Evolutionary conservation across 768 basidiomycete genomes (phyloP), one percentile per base, ranked within the genome.

Genomic region (Suillus sp.): DNA sequence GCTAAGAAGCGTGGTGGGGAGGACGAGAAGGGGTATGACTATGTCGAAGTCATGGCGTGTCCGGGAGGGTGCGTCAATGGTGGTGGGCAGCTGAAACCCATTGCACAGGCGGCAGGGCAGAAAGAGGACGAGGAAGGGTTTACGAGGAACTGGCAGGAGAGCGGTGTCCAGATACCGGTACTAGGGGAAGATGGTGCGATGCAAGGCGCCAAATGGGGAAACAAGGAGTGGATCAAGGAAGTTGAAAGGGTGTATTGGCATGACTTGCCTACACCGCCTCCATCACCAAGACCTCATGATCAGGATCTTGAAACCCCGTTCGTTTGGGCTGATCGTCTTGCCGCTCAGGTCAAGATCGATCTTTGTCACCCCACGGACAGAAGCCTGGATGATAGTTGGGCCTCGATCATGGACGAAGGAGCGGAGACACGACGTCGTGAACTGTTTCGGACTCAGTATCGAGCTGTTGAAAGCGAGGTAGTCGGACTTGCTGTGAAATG

Each of bases 31-130:
- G 79, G 81, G 48, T 93, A 93, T 73, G 94, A 96, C 78, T 97
- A 95, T 74, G 89, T 96, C 45, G 95, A 97, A 72, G 95, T 99
- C 66, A 99, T 99, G 97, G 97, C 97, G 38, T 99, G 97, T 79
- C 97, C 97, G 0, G 89, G 91, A 0, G 97, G 97, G 20, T 99
- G 97, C 74, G 93, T 97, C 47, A 98, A 98, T 73, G 97, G 97
- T 9, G 97, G 96, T 25, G 97, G 97, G 6, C 97, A 99, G 79
- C 75, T 57, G 34, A 32, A 57, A 40, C 40, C 56, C 25, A 57
- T 57, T 40, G 56, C 38, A 27, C 56, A 40, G 38, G 54, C 42
- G 42, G 53, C 40, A 9, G 59, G 16, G 48, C 61, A 60, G 35
- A 64, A 51, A 62, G 58, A 62, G 56, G 83, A 94, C 70, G 85